Percentiles rank a stretch among this genome's conserved stretches.
phyloP scores from a whole-genome alignment of 345 rosid genomes.

The Ceriops decandra region DNA sequence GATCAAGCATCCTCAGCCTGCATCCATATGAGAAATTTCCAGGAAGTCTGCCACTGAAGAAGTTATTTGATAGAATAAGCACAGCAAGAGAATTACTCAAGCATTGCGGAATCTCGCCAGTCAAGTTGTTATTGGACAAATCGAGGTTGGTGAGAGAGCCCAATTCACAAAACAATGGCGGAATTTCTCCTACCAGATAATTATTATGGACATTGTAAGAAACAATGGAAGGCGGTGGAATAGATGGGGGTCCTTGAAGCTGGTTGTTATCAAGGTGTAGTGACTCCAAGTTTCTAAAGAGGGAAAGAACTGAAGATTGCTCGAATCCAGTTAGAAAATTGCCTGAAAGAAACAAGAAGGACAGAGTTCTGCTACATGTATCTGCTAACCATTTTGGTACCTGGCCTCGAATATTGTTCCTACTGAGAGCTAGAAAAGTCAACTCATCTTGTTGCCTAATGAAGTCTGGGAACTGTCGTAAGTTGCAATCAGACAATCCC shows the following conservation, averaged over 20 bases:
- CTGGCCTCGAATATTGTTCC: slow-evolving; percentile 17
- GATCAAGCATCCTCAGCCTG: neutral
- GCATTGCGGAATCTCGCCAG: slow-evolving; percentile 28
- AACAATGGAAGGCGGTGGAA: neutral
- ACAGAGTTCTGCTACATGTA: neutral
- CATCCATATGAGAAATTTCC: neutral
- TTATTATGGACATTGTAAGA: slow-evolving; percentile 16
- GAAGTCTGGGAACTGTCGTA: slow-evolving; percentile 17
- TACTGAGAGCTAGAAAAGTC: neutral
- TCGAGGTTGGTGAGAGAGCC: neutral
- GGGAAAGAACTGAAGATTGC: neutral
- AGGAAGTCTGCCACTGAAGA: neutral
- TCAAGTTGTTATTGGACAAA: slow-evolving; percentile 18
- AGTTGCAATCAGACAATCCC: slow-evolving; percentile 20
- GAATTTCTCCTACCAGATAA: slow-evolving; percentile 13
- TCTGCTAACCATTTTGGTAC: slow-evolving; percentile 23
- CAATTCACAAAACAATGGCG: slow-evolving; percentile 11
- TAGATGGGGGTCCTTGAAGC: slow-evolving; percentile 18
- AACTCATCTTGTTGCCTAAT: slow-evolving; percentile 7
- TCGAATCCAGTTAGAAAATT: slow-evolving; percentile 18
- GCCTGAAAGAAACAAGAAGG: neutral
- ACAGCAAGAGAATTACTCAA: slow-evolving; percentile 5
- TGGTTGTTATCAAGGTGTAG: slow-evolving; percentile 13
- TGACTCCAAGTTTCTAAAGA: too few species aligned
- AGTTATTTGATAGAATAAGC: slow-evolving; percentile 1